phyloP scores from a whole-genome alignment of 2,329 filamentous ascomycete species.

The Aureobasidium sp. region DNA sequence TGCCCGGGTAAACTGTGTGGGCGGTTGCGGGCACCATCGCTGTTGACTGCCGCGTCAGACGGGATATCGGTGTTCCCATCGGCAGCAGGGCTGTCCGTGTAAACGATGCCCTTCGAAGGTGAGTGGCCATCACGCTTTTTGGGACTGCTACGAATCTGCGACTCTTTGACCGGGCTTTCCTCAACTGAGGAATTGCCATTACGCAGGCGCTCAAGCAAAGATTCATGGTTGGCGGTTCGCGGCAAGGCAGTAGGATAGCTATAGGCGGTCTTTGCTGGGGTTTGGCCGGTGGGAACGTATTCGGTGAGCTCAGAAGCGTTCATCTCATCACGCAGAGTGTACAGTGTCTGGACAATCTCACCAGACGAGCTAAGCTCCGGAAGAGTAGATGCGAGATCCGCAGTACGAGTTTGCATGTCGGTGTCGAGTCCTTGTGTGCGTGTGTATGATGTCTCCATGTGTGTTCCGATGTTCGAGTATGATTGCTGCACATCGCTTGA shows the following conservation, averaged over 20 bases:
- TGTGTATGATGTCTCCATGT: constrained; percentile 60
- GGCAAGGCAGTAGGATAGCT: constrained; percentile 72
- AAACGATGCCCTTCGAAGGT: constrained; percentile 26
- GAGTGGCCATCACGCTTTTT: constrained; percentile 20
- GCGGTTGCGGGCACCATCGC: constrained; percentile 17
- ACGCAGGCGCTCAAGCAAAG: constrained; percentile 44
- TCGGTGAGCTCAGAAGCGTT: constrained; percentile 58
- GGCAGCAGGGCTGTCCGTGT: constrained; percentile 24
- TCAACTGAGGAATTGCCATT: constrained; percentile 24
- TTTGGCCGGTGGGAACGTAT: constrained; percentile 77
- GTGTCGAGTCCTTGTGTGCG: constrained; percentile 60
- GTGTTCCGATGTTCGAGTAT: constrained; percentile 59
- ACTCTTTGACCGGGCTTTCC: constrained; percentile 17
- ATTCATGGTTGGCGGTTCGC: constrained; percentile 57
- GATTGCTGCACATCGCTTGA: constrained; percentile 62
- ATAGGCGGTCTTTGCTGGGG: constrained; percentile 73
- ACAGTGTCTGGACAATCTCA: constrained; percentile 59
- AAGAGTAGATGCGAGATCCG: constrained; percentile 51
- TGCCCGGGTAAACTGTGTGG: constrained; percentile 19
- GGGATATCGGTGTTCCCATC: constrained; percentile 11
- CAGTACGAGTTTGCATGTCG: constrained; percentile 55
- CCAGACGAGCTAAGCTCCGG: constrained; percentile 47
- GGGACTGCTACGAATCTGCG: constrained; percentile 19
- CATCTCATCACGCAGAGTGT: constrained; percentile 62
- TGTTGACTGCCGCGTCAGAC: not conserved